Conservation (phyloP, 257 asterid genomes). For the Solanum corneliomulleri region DNA sequence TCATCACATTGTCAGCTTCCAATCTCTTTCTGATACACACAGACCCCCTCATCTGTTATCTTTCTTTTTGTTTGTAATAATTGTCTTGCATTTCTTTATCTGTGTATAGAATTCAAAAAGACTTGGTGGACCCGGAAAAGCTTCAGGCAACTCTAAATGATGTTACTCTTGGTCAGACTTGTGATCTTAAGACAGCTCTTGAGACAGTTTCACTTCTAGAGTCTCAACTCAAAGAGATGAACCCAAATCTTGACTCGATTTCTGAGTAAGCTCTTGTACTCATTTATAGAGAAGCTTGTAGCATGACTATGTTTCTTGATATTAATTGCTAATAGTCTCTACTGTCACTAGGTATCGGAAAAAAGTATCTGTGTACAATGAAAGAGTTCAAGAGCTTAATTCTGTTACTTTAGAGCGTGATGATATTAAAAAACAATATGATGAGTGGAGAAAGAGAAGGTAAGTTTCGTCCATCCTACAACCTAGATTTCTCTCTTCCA, state of each 20-base stretch:
- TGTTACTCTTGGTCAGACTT: conserved; percentile 38
- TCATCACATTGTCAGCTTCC: not conserved
- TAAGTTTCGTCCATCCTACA: not conserved
- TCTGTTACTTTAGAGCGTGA: conserved; percentile 76
- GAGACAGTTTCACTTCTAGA: conserved; percentile 85
- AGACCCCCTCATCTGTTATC: not conserved
- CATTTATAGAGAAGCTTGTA: not conserved
- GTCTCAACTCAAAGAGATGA: conserved; percentile 92
- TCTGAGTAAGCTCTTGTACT: conserved; percentile 56
- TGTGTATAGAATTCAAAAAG: conserved; percentile 68
- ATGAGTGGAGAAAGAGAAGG: conserved; percentile 95
- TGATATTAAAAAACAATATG: conserved; percentile 75
- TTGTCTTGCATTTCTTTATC: not conserved
- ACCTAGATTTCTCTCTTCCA: not conserved
- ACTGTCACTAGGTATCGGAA: conserved; percentile 52
- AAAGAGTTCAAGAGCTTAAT: conserved; percentile 82
- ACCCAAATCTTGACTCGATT: conserved; percentile 91
- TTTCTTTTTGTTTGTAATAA: not conserved
- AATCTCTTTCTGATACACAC: not conserved
- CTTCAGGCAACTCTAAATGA: conserved; percentile 58
- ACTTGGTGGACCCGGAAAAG: conserved; percentile 81
- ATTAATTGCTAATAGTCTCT: not conserved
- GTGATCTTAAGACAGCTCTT: conserved; percentile 62
- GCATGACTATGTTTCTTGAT: not conserved
- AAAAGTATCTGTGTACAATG: conserved; percentile 68